These are phyloP conservation scores for Circinella minor DNA, from an alignment of 371 early-diverging fungal species.

Conservation along the genomic window DNA sequence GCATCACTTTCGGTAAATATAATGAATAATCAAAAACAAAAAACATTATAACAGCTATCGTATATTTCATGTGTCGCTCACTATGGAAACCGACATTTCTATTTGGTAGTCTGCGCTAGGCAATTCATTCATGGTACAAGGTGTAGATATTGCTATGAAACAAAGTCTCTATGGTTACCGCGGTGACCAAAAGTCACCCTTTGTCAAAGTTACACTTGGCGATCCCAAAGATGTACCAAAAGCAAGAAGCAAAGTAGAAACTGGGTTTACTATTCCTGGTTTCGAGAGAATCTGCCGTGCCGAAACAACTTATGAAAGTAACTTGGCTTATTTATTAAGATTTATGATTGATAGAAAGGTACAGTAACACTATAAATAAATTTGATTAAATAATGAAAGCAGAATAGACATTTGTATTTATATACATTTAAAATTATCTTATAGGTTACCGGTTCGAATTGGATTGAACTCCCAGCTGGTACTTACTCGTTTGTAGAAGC, in stretches of 20 bases:
- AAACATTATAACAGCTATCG: too few species aligned
- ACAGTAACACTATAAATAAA: too few species aligned
- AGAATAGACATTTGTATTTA: background rate
- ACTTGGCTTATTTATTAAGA: conserved; percentile 87
- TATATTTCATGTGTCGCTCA: too few species aligned
- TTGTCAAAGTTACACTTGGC: conserved; percentile 68
- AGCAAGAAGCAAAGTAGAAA: conserved; percentile 50
- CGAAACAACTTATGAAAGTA: conserved; percentile 88
- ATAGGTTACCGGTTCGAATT: conserved; percentile 86
- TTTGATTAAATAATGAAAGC: too few species aligned
- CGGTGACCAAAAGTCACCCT: conserved; percentile 72
- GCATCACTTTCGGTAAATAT: conserved; percentile 8
- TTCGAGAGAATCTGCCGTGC: conserved; percentile 44
- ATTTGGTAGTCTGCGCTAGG: conserved; percentile 24
- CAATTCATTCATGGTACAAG: conserved; percentile 42
- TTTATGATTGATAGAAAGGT: conserved; percentile 98
- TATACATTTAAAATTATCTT: background rate
- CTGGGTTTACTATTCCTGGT: conserved; percentile 61
- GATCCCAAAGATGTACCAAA: conserved; percentile 60
- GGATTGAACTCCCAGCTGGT: conserved; percentile 89
- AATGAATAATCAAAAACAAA: too few species aligned
- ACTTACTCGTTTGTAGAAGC: conserved; percentile 58
- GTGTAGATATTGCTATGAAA: conserved; percentile 71
- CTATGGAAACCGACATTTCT: background rate
- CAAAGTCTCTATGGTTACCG: conserved; percentile 86